Conservation (phyloP, 2,329 filamentous ascomycete genomes). For the Epichloe elymi region DNA sequence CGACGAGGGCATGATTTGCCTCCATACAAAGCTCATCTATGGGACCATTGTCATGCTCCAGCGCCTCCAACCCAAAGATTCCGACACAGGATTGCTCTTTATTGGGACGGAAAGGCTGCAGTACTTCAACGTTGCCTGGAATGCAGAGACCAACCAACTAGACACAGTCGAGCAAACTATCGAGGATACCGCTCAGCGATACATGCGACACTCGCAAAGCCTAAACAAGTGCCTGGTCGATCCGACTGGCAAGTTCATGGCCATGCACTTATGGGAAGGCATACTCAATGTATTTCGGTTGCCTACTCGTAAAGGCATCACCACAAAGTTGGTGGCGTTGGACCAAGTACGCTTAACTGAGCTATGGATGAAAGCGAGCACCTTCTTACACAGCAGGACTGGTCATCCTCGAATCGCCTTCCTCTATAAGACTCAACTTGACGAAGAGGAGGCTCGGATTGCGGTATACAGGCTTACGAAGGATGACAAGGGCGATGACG, state of each 20-base stretch:
- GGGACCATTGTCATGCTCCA: conserved; percentile 80
- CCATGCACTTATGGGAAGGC: conserved; percentile 47
- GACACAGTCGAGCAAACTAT: conserved; percentile 39
- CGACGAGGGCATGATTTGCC: conserved; percentile 50
- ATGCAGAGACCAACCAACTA: conserved; percentile 39
- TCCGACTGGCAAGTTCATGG: conserved; percentile 52
- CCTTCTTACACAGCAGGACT: conserved; percentile 44
- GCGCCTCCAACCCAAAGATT: conserved; percentile 61
- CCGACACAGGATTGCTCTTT: conserved; percentile 72
- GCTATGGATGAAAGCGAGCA: conserved; percentile 45
- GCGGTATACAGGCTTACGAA: conserved; percentile 45
- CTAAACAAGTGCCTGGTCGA: conserved; percentile 76
- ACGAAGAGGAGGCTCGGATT: conserved; percentile 39
- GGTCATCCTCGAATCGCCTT: conserved; percentile 46
- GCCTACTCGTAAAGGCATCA: conserved; percentile 29
- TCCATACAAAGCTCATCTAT: conserved; percentile 60
- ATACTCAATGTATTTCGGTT: conserved; percentile 43
- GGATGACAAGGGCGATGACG: conserved; percentile 42
- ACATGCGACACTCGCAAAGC: conserved; percentile 66
- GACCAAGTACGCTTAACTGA: conserved; percentile 45
- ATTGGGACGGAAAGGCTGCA: conserved; percentile 80
- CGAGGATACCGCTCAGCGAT: conserved; percentile 40
- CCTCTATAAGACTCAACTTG: conserved; percentile 40
- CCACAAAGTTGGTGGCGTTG: conserved; percentile 32
- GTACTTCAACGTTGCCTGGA: conserved; percentile 86